Base-by-base conservation (phyloP, 2,329 filamentous ascomycete genomes). In the Talaromyces sp. region DNA sequence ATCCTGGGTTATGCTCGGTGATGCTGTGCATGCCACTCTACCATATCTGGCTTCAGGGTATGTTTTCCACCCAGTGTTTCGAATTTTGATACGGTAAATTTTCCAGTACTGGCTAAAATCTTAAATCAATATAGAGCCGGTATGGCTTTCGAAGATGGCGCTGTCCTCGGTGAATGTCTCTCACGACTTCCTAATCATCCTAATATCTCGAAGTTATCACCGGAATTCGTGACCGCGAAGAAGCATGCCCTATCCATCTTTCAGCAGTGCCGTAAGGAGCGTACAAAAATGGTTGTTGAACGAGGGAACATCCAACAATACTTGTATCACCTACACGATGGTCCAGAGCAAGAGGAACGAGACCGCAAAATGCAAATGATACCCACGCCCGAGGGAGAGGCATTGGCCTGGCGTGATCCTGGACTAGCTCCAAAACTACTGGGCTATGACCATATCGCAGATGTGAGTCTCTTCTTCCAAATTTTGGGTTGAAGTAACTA, bases 21-120 rank as follows among this genome's bases (percentile, higher is more conserved):
- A 90, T 69, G 85, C 87, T 0, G 86, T 86, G 2, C 87, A 90
- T 67, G 86, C 87, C 0, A 89, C 86, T 0, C 77, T 90, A 0
- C 88, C 87, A 0, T 90, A 90, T 54, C 24, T 54, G 24, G 49
- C 49, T 54, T 54, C 49, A 11, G 49, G 49, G 49, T 54, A 54
- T n/a, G 27, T 5, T 33, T 27, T 50, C 22, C 1, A 8, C 22
- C 27, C 27, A 6, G 4, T 13, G 1, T 22, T 11, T 47, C 3
- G 22, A 47, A 1, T 9, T 70, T 77, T 88, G 0, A 85, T 16
- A 24, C 16, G 62, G 68, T 54, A 70, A 2, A 16, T 3, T 7
- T 73, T 2, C 66, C 39, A 16, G 43, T 2, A n/a, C 13, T 9
- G 5, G 43, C 41, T 22, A 19, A 47, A 47, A 22, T 22, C 5